Base-by-base conservation (phyloP, 2,329 filamentous ascomycete species). In the Fusarium brevicatenulatum region DNA sequence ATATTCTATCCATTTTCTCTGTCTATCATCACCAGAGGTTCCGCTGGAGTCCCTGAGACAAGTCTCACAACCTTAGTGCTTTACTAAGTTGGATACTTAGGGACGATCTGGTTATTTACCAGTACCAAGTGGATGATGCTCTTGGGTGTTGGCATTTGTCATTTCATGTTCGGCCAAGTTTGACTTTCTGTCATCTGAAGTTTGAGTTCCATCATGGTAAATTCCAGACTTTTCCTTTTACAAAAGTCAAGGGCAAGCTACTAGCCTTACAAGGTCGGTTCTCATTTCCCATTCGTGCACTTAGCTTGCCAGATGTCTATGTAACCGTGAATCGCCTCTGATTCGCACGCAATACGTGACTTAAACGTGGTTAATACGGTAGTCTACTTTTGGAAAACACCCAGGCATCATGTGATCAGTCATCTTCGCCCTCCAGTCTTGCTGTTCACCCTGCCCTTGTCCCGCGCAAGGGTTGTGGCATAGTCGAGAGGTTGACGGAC, bases 321-420 rank as follows among this genome's bases (percentile, higher is more conserved):
- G 70, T 37, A 68, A 58, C 55, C 46, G 36, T 46, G n/a, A 32
- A 23, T 56, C 49, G 42, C 36, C n/a, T 58, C 49, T 68, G 71
- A 71, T 71, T 74, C 52, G 71, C 34, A 64, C 47, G 63, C 47
- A 68, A 71, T 44, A 15, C 21, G 39, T 44, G 34, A 64, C 25
- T 60, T 54, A 36, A 43, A 71, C 25, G 50, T 37, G 25, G 43
- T 13, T 30, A 28, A 32, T 46, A 72, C 50, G 39, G 47, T 68
- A 49, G 58, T 63, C 55, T 56, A 15, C 34, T 71, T 52, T 63
- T 39, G 46, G 58, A 52, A 42, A 21, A 21, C 37, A 32, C 19
- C 34, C 19, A 49, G 37, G 37, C 47, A 72, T 69, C 69, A 59
- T 69, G 70, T 47, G 63, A 72, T 63, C 39, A 36, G 16, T 54